Evolutionary conservation across 140 eudicot genomes (phyloP).

Genomic region (Oenanthe javanica): DNA sequence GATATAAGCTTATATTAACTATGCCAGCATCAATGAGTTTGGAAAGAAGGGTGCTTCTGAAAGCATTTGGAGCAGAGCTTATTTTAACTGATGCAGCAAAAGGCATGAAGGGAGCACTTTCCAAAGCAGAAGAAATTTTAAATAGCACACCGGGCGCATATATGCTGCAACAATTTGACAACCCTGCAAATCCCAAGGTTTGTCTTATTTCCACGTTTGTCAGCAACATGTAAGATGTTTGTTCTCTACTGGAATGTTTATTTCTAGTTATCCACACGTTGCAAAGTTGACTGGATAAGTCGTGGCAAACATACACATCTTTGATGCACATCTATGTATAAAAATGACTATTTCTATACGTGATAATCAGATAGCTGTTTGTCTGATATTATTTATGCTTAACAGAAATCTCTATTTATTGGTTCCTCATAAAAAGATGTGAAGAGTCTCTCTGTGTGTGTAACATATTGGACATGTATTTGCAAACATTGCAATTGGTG

Average conservation of each 20-base stretch:
- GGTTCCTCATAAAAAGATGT: background rate
- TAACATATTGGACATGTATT: background rate
- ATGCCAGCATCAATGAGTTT: constrained; percentile 99
- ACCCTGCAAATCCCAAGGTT: constrained; percentile 99
- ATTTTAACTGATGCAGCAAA: constrained; percentile 85
- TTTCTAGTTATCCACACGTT: background rate
- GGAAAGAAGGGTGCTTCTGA: constrained; percentile 94
- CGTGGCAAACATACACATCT: background rate
- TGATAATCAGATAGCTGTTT: background rate
- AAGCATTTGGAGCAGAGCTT: constrained; percentile 98
- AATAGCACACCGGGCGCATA: constrained; percentile 75
- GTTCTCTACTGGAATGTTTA: background rate
- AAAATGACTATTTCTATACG: background rate
- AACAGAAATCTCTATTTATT: background rate
- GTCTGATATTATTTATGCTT: background rate
- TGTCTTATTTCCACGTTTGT: background rate
- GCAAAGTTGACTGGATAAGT: background rate
- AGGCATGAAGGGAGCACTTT: constrained; percentile 98
- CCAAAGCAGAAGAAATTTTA: constrained; percentile 88
- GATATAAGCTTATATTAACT: constrained; percentile 84
- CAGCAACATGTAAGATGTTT: background rate
- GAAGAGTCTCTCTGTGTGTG: background rate
- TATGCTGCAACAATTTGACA: constrained; percentile 97
- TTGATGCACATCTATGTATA: background rate
- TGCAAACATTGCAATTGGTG: background rate